A percentile compares a stretch with the other conserved stretches of the same genome.
Conservation (phyloP, 164 flowering plant genomes). For the Amborella trichopoda region DNA sequence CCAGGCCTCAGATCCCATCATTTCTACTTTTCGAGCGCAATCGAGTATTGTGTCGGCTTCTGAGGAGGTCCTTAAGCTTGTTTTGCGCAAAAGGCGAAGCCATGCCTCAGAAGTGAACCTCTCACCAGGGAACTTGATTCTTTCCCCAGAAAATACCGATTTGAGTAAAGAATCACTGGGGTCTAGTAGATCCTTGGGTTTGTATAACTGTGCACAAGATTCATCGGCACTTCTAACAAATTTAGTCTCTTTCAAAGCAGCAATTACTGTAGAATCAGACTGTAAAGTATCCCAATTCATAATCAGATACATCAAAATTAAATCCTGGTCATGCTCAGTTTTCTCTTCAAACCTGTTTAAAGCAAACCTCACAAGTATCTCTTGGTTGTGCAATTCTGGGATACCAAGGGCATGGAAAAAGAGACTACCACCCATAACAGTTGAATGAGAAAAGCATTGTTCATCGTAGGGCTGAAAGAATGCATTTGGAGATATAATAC, state of each 20-base stretch:
- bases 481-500: constrained; percentile 65
- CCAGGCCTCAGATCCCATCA: constrained; percentile 60
- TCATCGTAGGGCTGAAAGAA: constrained; percentile 76
- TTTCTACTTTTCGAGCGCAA: constrained; percentile 80
- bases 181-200: constrained; percentile 73
- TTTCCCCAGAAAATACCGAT: constrained; percentile 74
- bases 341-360: constrained; percentile 73
- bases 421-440: constrained; percentile 37
- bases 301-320: constrained; percentile 60
- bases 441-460: constrained; percentile 49
- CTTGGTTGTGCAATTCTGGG: constrained; percentile 66
- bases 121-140: constrained; percentile 85
- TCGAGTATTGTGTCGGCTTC: constrained; percentile 78
- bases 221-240: constrained; percentile 80
- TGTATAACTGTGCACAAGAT: constrained; percentile 36
- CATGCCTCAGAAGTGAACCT: constrained; percentile 70
- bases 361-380: constrained; percentile 76
- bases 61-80: constrained; percentile 60
- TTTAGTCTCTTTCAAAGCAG: constrained; percentile 58
- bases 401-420: constrained; percentile 70
- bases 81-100: constrained; percentile 76
- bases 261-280: constrained; percentile 46
- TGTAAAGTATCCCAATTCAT: constrained; percentile 85
- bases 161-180: constrained; percentile 64
- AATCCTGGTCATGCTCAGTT: constrained; percentile 64